phyloP scores from a whole-genome alignment of 805 yeast genomes.

The Metschnikowia proteae region DNA sequence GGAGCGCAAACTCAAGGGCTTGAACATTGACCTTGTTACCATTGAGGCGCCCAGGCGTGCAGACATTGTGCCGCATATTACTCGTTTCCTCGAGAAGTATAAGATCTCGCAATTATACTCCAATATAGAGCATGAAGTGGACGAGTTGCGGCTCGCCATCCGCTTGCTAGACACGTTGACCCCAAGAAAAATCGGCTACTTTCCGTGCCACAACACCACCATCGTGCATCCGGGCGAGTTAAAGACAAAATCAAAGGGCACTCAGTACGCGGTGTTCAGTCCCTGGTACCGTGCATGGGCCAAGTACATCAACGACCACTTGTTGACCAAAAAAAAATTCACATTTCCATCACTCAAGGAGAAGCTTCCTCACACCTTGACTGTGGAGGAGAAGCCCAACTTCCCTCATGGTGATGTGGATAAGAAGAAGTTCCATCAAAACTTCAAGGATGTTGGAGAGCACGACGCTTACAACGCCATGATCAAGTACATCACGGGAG shows the following conservation, averaged over 20 bases:
- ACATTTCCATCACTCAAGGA: constrained; percentile 14
- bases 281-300: constrained; percentile 43
- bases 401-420: constrained; percentile 17
- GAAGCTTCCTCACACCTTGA: constrained; percentile 9
- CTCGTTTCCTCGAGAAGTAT: constrained; percentile 23
- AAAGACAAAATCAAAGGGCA: constrained; percentile 31
- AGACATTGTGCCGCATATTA: constrained; percentile 24
- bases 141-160: constrained; percentile 35
- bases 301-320: constrained; percentile 22
- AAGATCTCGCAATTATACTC: constrained; percentile 28
- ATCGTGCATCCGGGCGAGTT: constrained; percentile 40
- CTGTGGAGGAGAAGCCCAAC: constrained; percentile 12
- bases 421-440: constrained; percentile 19
- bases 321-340: constrained; percentile 12
- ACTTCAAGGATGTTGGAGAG: constrained; percentile 31
- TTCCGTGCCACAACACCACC: constrained; percentile 38
- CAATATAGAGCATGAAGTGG: constrained; percentile 44
- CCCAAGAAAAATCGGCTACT: constrained; percentile 19
- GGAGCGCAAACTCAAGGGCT: constrained; percentile 23
- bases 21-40: constrained; percentile 39
- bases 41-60: constrained; percentile 32
- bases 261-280: constrained; percentile 42
- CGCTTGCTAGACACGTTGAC: constrained; percentile 15
- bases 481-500: constrained; percentile 19
- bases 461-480: constrained; percentile 28